Evolutionary conservation across 1,284 basidiomycete genomes (phyloP).

Genomic region (Gymnopus androsaceus): DNA sequence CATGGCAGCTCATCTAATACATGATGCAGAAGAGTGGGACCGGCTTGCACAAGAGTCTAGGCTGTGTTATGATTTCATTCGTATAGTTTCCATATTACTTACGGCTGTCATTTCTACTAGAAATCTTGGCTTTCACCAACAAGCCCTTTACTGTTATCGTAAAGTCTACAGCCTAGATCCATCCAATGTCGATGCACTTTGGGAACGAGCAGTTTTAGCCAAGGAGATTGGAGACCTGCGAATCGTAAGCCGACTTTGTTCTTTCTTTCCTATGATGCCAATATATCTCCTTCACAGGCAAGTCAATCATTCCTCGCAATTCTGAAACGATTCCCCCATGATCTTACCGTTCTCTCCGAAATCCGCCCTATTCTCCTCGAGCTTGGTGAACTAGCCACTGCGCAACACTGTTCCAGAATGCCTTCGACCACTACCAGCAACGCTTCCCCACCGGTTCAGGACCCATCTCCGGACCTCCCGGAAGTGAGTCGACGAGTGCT

Average conservation of each 20-base stretch:
- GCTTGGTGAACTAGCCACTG: slow-evolving; percentile 67
- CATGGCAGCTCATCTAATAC: slow-evolving; percentile 86
- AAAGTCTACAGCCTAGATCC: slow-evolving; percentile 84
- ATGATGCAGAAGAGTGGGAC: slow-evolving; percentile 88
- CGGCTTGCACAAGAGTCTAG: slow-evolving; percentile 74
- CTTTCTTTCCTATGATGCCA: neutral
- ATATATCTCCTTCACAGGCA: slow-evolving; percentile 47
- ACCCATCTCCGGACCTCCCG: slow-evolving; percentile 14
- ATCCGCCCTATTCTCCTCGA: slow-evolving; percentile 80
- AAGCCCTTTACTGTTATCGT: slow-evolving; percentile 90
- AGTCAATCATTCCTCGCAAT: slow-evolving; percentile 76
- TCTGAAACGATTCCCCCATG: slow-evolving; percentile 77
- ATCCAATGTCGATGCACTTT: slow-evolving; percentile 81
- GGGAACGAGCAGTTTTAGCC: slow-evolving; percentile 87
- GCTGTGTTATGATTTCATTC: slow-evolving; percentile 37
- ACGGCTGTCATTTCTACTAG: slow-evolving; percentile 35
- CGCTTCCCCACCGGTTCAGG: slow-evolving; percentile 40
- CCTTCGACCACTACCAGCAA: slow-evolving; percentile 48
- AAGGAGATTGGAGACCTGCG: slow-evolving; percentile 73
- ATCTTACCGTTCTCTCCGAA: slow-evolving; percentile 80
- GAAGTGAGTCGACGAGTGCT: slow-evolving; percentile 36
- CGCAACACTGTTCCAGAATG: slow-evolving; percentile 65
- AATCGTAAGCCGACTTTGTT: slow-evolving; percentile 56
- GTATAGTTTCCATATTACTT: neutral
- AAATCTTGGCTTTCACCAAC: slow-evolving; percentile 72